Conservation (phyloP, 2,329 filamentous ascomycete species). For the Cladorrhinum sp. region DNA sequence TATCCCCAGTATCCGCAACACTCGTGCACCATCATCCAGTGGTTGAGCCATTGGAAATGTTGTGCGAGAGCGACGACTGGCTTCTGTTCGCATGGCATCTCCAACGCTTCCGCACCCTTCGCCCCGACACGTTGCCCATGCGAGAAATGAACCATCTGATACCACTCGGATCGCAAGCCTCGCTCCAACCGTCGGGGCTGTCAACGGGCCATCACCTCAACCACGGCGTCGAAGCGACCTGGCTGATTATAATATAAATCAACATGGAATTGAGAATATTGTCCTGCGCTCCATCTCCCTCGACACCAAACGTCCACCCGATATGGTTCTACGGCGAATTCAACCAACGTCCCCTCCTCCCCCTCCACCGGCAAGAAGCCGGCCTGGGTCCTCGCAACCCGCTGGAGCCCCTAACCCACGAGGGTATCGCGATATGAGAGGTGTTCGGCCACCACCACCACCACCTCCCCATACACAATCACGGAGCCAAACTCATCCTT, state of each 20-base stretch:
- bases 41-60: slow-evolving; percentile 7
- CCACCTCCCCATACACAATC: not conserved
- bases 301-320: not conserved
- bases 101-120: not conserved
- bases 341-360: not conserved
- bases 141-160: not conserved
- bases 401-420: not conserved
- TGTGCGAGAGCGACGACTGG: not conserved
- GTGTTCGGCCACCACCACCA: not conserved
- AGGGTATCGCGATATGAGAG: not conserved
- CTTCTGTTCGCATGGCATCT: not conserved
- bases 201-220: not conserved
- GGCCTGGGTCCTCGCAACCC: too few species aligned
- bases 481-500: not conserved
- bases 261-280: not conserved
- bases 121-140: not conserved
- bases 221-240: not conserved
- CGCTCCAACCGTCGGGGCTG: not conserved
- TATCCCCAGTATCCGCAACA: not conserved
- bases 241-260: not conserved
- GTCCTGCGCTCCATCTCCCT: not conserved
- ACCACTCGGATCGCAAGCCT: not conserved
- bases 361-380: not conserved
- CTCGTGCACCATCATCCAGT: not conserved
- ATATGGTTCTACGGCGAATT: not conserved